These are phyloP conservation scores for Suillus discolor DNA, from an alignment of 768 basidiomycete species.

Conservation along the genomic window DNA sequence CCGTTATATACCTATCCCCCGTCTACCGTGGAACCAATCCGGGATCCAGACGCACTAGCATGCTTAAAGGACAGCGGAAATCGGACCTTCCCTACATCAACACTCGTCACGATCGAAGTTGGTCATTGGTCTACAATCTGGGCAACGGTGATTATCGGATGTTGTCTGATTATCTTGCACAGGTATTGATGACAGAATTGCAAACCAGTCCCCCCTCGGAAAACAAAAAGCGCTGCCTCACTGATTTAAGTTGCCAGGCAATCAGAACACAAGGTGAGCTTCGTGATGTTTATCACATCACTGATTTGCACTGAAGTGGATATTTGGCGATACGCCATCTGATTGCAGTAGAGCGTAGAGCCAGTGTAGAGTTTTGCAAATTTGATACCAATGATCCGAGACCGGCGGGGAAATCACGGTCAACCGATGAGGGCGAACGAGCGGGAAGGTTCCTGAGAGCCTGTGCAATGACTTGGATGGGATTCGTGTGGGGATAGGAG, in stretches of 20 bases:
- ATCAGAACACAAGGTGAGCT: background rate
- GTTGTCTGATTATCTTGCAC: background rate
- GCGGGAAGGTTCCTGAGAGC: background rate
- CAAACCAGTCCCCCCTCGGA: background rate
- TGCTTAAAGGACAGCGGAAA: too few species aligned
- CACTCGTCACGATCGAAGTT: background rate
- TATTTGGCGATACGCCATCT: background rate
- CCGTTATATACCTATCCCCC: background rate
- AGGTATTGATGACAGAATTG: background rate
- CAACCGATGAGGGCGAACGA: background rate
- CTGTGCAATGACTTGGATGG: background rate
- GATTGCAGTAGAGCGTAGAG: background rate
- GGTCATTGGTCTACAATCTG: background rate
- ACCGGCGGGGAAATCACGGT: background rate
- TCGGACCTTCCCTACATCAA: background rate
- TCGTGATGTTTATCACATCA: background rate
- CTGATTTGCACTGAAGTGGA: background rate
- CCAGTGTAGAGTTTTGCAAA: background rate
- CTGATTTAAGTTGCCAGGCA: background rate
- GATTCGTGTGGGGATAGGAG: background rate
- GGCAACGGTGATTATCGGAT: too few species aligned
- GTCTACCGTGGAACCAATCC: background rate
- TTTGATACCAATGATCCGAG: background rate
- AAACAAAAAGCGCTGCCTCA: background rate
- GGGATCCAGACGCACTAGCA: background rate